These are phyloP conservation scores for Diplodia seriata DNA, from an alignment of 2,329 filamentous ascomycete genomes.

Conservation along the genomic window DNA sequence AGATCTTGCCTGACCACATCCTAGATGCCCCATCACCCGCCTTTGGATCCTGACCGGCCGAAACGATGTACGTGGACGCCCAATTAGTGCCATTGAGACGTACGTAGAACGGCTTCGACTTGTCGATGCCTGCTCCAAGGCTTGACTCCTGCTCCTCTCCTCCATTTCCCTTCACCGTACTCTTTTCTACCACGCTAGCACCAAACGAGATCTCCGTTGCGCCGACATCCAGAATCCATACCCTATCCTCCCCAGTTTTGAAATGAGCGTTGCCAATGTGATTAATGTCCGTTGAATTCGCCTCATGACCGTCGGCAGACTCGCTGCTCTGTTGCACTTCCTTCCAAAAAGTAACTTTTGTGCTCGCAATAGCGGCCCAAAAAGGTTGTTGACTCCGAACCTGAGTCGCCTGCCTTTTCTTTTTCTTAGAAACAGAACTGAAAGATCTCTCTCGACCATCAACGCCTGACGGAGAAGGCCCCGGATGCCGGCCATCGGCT, in stretches of 20 bases:
- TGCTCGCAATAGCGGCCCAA: constrained; percentile 93
- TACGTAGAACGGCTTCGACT: constrained; percentile 78
- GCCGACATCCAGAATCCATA: constrained; percentile 82
- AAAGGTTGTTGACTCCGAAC: constrained; percentile 89
- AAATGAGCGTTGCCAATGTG: constrained; percentile 79
- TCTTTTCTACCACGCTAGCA: constrained; percentile 34
- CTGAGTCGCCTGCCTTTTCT: constrained; percentile 88
- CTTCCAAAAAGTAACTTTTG: constrained; percentile 95
- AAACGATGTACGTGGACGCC: constrained; percentile 75
- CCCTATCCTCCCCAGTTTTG: constrained; percentile 71
- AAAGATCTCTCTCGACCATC: constrained; percentile 65
- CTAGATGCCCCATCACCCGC: constrained; percentile 56
- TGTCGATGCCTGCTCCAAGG: constrained; percentile 63
- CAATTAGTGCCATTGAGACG: constrained; percentile 79
- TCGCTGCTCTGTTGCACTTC: constrained; percentile 76
- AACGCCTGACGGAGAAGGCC: constrained; percentile 58
- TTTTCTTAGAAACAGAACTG: constrained; percentile 70
- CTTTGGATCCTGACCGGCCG: constrained; percentile 56
- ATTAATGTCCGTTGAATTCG: constrained; percentile 77
- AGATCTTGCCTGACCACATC: constrained; percentile 73
- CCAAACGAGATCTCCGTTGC: constrained; percentile 79
- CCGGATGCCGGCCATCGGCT: constrained; percentile 58
- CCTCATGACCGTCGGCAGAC: constrained; percentile 73
- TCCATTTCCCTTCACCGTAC: constrained; percentile 47
- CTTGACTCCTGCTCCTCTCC: constrained; percentile 48